phyloP scores from a whole-genome alignment of 495 filamentous ascomycete species.

The Staphylotrichum tortipilum region DNA sequence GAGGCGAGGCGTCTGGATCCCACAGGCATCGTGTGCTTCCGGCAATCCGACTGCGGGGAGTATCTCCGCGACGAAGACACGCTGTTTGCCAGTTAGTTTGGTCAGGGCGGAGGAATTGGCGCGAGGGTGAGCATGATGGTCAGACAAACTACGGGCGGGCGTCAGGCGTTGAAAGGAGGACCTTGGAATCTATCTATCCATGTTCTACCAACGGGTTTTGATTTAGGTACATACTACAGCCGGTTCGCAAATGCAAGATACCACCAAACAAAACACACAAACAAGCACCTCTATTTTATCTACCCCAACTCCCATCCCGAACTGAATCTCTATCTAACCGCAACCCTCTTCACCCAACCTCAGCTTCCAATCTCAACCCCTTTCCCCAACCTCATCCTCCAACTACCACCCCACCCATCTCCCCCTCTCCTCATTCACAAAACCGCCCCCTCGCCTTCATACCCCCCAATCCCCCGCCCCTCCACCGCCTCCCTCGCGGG shows the following conservation, averaged over 20 bases:
- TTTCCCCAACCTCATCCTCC: background rate
- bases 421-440: too few species aligned
- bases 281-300: slow-evolving; percentile 2
- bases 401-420: background rate
- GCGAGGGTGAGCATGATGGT: background rate
- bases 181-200: too few species aligned
- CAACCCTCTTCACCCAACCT: background rate
- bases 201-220: slow-evolving; percentile 2
- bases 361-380: too few species aligned
- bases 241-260: slow-evolving; percentile 9
- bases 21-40: slow-evolving; percentile 74
- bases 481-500: slow-evolving; percentile 25
- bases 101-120: background rate
- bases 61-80: slow-evolving; percentile 75
- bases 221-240: background rate
- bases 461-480: slow-evolving; percentile 19
- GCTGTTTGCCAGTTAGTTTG: slow-evolving; percentile 40
- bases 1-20: slow-evolving; percentile 78
- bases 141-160: slow-evolving; percentile 11
- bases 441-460: slow-evolving; percentile 17
- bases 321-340: background rate
- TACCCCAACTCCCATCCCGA: background rate
- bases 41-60: slow-evolving; percentile 85
- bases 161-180: slow-evolving; percentile 18
- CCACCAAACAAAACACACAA: background rate